A percentile compares a stretch with the other conserved stretches of the same genome.
phyloP scores from a whole-genome alignment of 2,329 filamentous ascomycete species.

The Chalaropsis ovoidea region DNA sequence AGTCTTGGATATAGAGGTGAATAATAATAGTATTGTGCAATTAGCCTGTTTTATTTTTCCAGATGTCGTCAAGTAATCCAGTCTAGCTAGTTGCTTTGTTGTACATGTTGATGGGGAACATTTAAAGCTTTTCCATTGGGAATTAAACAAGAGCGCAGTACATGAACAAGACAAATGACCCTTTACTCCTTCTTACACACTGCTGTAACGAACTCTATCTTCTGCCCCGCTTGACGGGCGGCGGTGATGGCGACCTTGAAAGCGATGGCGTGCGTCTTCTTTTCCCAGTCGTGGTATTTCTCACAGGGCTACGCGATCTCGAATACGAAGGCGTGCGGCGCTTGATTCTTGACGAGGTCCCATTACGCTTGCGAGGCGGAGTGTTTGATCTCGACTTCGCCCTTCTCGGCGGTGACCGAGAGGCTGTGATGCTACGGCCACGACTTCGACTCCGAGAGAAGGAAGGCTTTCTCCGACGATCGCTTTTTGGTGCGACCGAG shows the following conservation, averaged over 20 bases:
- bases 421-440: constrained; percentile 12
- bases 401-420: constrained; percentile 24
- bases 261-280: constrained; percentile 23
- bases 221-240: constrained; percentile 26
- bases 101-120: too few species aligned
- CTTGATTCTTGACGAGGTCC: neutral
- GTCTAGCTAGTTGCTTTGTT: too few species aligned
- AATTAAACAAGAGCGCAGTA: neutral
- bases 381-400: constrained; percentile 26
- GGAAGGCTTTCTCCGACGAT: constrained; percentile 10
- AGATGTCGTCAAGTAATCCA: neutral
- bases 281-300: constrained; percentile 9
- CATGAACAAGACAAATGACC: neutral
- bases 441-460: constrained; percentile 25
- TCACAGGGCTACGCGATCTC: constrained; percentile 19
- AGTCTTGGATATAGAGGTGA: constrained; percentile 10
- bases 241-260: constrained; percentile 25
- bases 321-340: constrained; percentile 14
- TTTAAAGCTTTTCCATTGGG: too few species aligned
- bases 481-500: constrained; percentile 23
- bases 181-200: constrained; percentile 3
- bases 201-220: constrained; percentile 6
- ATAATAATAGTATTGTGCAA: neutral
- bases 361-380: constrained; percentile 26
- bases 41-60: neutral